These are phyloP conservation scores for Cyclotella cryptica DNA, from an alignment of 108 stramenopile species.

Conservation along the genomic window DNA sequence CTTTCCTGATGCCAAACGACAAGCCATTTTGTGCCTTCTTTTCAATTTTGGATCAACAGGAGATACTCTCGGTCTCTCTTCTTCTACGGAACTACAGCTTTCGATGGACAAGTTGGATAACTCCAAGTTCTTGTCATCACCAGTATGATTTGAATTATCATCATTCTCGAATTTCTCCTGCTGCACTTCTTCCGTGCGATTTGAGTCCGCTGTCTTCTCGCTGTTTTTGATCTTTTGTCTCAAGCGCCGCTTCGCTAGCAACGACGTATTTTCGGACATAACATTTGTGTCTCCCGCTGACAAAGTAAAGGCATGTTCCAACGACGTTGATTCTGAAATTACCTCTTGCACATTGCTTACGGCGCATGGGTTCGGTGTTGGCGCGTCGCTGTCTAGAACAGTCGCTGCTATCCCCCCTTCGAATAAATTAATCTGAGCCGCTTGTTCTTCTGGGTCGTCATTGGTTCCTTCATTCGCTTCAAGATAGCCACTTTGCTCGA, in stretches of 20 bases:
- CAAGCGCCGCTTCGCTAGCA: neutral
- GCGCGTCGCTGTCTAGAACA: no score
- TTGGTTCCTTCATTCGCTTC: neutral
- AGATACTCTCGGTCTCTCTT: neutral
- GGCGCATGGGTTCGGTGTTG: neutral
- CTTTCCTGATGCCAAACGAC: slow-evolving; percentile 24
- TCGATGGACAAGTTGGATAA: neutral
- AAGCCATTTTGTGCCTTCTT: slow-evolving; percentile 33
- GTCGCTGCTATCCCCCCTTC: no score
- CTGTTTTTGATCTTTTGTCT: slow-evolving; percentile 9
- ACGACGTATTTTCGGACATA: neutral
- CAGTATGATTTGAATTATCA: neutral
- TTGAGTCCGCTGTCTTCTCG: neutral
- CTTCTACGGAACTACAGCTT: no score
- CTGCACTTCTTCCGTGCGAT: neutral
- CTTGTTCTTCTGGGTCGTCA: neutral
- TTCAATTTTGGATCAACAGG: neutral
- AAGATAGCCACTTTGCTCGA: neutral
- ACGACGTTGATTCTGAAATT: neutral
- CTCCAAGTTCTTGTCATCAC: neutral
- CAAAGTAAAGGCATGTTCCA: neutral
- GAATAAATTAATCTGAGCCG: no score
- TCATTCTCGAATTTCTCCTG: neutral
- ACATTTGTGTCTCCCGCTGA: neutral
- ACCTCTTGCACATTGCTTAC: neutral